Evolutionary conservation across 2,329 filamentous ascomycete species (phyloP), one percentile per base, ranked within the genome.

Genomic region (Rutstroemia sp.): DNA sequence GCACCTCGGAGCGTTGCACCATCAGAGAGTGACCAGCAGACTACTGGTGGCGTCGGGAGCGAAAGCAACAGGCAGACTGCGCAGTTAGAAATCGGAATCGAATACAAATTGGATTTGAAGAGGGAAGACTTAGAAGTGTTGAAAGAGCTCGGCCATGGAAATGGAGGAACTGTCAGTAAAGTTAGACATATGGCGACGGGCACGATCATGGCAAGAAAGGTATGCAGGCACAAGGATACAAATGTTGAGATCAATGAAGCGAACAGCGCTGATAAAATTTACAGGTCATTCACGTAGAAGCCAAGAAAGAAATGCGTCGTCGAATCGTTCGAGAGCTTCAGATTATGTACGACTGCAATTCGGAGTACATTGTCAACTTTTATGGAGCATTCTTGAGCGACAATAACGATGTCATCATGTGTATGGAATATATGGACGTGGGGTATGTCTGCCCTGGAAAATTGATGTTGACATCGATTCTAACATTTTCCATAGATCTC

Each of bases 401-500:
- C 69, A 91, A 91, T 60, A 92, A 95, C 70, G 94, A 99, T 75
- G 95, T 99, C 58, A 95, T 97, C 66, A 92, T 99, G 86, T 99
- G 94, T 73, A 99, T 99, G 94, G 94, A 99, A 72, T 97, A 99
- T 71, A 96, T 96, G 90, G 94, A 99, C 73, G 90, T 92, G 71
- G 94, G 94, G 94, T 97, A 80, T 73, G 89, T 76, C 48, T 16
- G 16, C 12, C 12, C n/a, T 10, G n/a, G 30, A 30, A 46, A 10
- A 21, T 19, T 6, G 34, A 16, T 30, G n/a, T n/a, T 14, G 39
- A n/a, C 19, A 41, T n/a, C 21, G 34, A n/a, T 38, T 23, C 67
- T 72, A 61, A 71, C 63, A 44, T 52, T 14, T 44, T 59, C 51
- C 57, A 61, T 70, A 96, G 94, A 52, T 88, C 94, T 27, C 84